Conservation (phyloP, 1,284 basidiomycete genomes). For the Singerocomus inundabilis region DNA sequence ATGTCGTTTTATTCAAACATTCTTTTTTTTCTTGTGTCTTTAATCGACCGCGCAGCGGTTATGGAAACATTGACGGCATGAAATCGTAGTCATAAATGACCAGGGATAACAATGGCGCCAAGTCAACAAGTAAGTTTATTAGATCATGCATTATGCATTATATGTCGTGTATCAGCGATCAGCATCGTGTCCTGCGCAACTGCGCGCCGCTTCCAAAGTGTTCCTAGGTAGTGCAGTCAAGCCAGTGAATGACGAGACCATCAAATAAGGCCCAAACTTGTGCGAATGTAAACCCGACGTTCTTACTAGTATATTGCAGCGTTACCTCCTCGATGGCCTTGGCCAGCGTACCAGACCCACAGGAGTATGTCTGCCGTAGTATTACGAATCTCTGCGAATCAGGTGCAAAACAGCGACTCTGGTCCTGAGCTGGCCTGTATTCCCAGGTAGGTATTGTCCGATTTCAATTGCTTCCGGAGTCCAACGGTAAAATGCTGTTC, state of each 20-base stretch:
- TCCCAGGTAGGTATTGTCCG: slow-evolving; percentile 77
- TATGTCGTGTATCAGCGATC: too few relatives aligned
- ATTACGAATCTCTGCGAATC: slow-evolving; percentile 3
- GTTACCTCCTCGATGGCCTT: slow-evolving; percentile 73
- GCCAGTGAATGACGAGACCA: background rate
- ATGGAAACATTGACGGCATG: background rate
- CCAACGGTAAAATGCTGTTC: slow-evolving; percentile 68
- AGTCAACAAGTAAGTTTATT: background rate
- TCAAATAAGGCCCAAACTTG: slow-evolving; percentile 47
- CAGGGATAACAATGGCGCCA: background rate
- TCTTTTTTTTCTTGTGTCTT: background rate
- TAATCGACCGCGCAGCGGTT: background rate
- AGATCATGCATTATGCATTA: background rate
- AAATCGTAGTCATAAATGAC: background rate
- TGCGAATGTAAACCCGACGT: slow-evolving; percentile 75
- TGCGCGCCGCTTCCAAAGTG: slow-evolving; percentile 50
- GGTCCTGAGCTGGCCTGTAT: slow-evolving; percentile 73
- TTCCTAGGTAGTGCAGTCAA: slow-evolving; percentile 42
- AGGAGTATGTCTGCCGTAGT: slow-evolving; percentile 73
- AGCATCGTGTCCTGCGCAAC: background rate
- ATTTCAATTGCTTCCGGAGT: slow-evolving; percentile 73
- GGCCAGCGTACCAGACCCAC: slow-evolving; percentile 72
- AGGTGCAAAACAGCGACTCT: slow-evolving; percentile 44
- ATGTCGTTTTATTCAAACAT: background rate
- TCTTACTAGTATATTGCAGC: slow-evolving; percentile 48